Base-by-base conservation (phyloP, 495 filamentous ascomycete species). In the Trichoderma parareesei region DNA sequence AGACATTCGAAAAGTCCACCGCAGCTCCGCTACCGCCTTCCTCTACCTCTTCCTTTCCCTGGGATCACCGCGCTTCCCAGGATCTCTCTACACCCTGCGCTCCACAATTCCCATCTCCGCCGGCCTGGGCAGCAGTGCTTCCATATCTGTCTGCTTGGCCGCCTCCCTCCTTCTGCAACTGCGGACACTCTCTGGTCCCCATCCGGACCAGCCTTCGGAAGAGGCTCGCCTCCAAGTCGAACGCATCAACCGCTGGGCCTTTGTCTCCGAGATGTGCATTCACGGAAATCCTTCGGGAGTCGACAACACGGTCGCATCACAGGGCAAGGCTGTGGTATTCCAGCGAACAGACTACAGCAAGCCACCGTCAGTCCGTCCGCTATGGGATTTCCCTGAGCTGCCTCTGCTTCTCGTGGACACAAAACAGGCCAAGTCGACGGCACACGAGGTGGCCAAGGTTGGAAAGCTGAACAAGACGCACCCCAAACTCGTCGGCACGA, bases 271-370 rank as follows among this genome's bases (percentile, higher is more conserved):
- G 77, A 87, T 97, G 83, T 93, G 91, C 70, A 97, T 97, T 53
- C 94, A 98, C 75, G 93, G 93, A 37, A 96, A 96, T 72, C 93
- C 94, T 5, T 95, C 90, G 9, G 94, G 94, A 0, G 90, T 98
- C 62, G 94, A 98, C 78, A 98, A 98, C 74, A 98, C 94, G n/a
- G 93, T 98, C 61, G 79, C 93, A 49, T 89, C 91, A 11, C 86
- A 91, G 68, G 94, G 94, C 63, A 96, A 93, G 78, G 94, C 92
- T 4, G 92, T 97, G 3, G 80, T 96, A 40, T 98, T 95, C 78
- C 87, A 90, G 69, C 84, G 94, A 55, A 79, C 76, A 40, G 90
- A 96, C 73, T 93, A 92, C 72, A 77, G 73, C 40, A 88, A 88
- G 69, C 90, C 92, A 7, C 92, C 93, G 0, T 72, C 71, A 1